phyloP scores from a whole-genome alignment of 2,329 filamentous ascomycete species.

The Fusarium nanum region DNA sequence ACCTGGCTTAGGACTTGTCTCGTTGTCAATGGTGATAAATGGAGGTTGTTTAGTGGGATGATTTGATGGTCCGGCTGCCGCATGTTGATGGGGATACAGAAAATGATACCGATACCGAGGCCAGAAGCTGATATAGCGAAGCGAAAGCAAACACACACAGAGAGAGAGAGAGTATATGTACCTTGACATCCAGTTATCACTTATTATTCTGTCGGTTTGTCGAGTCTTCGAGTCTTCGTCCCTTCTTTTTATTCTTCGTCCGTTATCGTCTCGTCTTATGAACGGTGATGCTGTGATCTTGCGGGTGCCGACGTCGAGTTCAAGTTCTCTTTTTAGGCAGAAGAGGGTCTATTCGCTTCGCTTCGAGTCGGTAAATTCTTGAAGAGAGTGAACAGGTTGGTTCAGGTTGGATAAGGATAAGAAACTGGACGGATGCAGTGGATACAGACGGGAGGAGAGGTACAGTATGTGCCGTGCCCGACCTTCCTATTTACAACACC shows the following conservation, averaged over 20 bases:
- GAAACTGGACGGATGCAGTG: conserved; percentile 34
- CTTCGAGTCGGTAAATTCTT: conserved; percentile 44
- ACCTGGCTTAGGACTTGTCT: conserved; percentile 30
- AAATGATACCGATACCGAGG: conserved; percentile 22
- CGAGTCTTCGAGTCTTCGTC: not conserved
- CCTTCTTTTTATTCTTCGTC: not conserved
- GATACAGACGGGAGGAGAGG: conserved; percentile 22
- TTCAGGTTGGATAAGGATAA: conserved; percentile 40
- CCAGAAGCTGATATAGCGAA: conserved; percentile 7
- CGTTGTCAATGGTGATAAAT: conserved; percentile 35
- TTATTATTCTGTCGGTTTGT: conserved; percentile 24
- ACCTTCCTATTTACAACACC: conserved; percentile 41
- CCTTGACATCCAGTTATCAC: conserved; percentile 20
- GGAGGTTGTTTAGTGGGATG: conserved; percentile 23
- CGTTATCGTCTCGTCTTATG: conserved; percentile 14
- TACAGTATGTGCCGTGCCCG: conserved; percentile 24
- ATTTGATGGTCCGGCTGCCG: conserved; percentile 11
- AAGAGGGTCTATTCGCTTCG: conserved; percentile 41
- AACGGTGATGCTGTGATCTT: conserved; percentile 23
- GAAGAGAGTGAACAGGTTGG: conserved; percentile 33
- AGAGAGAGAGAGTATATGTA: conserved; percentile 8
- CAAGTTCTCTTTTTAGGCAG: conserved; percentile 43
- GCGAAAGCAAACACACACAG: not conserved
- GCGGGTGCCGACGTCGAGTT: conserved; percentile 38
- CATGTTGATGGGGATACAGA: conserved; percentile 30